Evolutionary conservation across 352 stramenopile genomes (phyloP).

Genomic region (Phytophthora europaea): DNA sequence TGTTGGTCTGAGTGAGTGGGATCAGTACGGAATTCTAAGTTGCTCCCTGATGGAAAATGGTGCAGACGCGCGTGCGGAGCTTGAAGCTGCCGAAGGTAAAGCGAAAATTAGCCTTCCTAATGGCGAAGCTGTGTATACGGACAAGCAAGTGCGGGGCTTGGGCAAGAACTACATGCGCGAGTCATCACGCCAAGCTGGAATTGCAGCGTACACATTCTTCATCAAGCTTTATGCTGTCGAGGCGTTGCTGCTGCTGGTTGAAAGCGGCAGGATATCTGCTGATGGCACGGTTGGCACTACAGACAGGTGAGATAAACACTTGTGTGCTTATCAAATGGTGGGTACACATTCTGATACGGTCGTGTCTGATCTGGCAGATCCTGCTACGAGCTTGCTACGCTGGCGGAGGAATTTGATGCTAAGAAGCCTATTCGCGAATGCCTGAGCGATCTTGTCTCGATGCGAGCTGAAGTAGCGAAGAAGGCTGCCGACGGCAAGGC

Average conservation of each 20-base stretch:
- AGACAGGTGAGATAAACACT: conserved; percentile 35
- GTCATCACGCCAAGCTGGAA: conserved; percentile 56
- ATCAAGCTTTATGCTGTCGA: conserved; percentile 84
- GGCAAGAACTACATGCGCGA: conserved; percentile 92
- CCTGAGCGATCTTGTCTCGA: conserved; percentile 69
- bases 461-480: conserved; percentile 59
- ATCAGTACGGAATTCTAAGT: conserved; percentile 6
- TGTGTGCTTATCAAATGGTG: not conserved
- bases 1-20: not conserved
- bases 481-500: conserved; percentile 74
- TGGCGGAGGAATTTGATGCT: conserved; percentile 58
- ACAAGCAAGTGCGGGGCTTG: conserved; percentile 71
- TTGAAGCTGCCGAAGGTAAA: conserved; percentile 49
- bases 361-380: conserved; percentile 21
- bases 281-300: conserved; percentile 43
- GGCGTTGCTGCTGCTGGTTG: conserved; percentile 49
- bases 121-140: conserved; percentile 79
- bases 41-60: conserved; percentile 1
- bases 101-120: conserved; percentile 45
- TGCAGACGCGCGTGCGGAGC: conserved; percentile 52
- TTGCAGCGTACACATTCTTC: conserved; percentile 86
- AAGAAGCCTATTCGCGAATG: conserved; percentile 54
- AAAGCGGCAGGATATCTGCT: conserved; percentile 40
- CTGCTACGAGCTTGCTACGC: conserved; percentile 46
- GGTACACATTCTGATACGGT: not conserved